A percentile compares a stretch with the other conserved stretches of the same genome.
phyloP scores from a whole-genome alignment of 1,139 yeast species.

The Tardiomyces digboiensis region DNA sequence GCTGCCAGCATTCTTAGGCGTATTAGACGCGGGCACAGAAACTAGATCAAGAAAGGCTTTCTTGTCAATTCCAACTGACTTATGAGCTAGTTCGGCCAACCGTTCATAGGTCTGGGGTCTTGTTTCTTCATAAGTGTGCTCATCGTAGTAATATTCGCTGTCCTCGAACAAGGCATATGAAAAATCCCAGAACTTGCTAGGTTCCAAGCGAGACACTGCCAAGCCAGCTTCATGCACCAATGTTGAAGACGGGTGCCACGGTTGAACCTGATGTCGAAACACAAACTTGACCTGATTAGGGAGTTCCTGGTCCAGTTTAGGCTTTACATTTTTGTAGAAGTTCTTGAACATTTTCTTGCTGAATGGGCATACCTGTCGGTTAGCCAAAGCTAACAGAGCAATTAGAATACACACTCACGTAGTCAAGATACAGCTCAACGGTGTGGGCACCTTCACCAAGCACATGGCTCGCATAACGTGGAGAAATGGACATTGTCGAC shows the following conservation, averaged over 20 bases:
- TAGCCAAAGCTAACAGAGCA: background rate
- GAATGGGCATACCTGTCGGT: constrained; percentile 47
- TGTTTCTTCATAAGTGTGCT: constrained; percentile 42
- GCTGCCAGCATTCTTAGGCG: constrained; percentile 48
- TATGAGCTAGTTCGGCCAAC: constrained; percentile 42
- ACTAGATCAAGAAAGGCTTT: constrained; percentile 19
- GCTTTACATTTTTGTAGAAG: constrained; percentile 44
- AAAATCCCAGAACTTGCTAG: constrained; percentile 56
- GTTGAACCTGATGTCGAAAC: constrained; percentile 61
- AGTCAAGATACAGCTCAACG: constrained; percentile 60
- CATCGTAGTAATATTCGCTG: constrained; percentile 45
- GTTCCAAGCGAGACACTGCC: constrained; percentile 52
- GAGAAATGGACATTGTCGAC: background rate
- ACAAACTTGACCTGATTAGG: constrained; percentile 42
- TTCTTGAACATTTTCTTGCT: constrained; percentile 55
- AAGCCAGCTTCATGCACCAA: constrained; percentile 63
- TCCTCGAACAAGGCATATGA: constrained; percentile 42
- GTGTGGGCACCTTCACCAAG: background rate
- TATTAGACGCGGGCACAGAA: constrained; percentile 19
- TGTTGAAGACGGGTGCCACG: constrained; percentile 77
- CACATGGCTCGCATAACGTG: background rate
- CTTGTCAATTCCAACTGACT: constrained; percentile 25
- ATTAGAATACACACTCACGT: constrained; percentile 20
- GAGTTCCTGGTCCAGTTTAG: constrained; percentile 37
- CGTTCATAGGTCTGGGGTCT: constrained; percentile 49